Conservation (phyloP, 768 basidiomycete genomes). For the Ramaria sp. region DNA sequence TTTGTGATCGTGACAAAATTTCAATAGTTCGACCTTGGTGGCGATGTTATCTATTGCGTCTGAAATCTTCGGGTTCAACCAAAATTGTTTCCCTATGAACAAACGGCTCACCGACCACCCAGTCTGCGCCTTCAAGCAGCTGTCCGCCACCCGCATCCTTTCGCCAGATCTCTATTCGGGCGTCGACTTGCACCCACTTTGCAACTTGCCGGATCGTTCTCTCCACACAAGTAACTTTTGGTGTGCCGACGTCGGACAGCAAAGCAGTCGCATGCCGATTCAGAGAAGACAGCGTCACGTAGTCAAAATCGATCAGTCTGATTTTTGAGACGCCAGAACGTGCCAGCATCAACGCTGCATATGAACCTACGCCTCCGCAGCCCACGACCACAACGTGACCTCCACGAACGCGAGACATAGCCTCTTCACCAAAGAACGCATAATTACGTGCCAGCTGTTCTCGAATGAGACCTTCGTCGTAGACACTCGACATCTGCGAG, state of each 20-base stretch:
- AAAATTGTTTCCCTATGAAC: conserved; percentile 7
- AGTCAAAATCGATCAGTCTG: conserved; percentile 88
- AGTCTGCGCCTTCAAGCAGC: conserved; percentile 77
- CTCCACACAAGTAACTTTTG: conserved; percentile 78
- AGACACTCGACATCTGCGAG: conserved; percentile 19
- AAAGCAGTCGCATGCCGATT: conserved; percentile 91
- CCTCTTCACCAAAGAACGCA: conserved; percentile 85
- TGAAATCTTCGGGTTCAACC: conserved; percentile 15
- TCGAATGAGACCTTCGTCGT: conserved; percentile 70
- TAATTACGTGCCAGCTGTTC: conserved; percentile 93
- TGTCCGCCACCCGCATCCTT: conserved; percentile 59
- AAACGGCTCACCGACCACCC: conserved; percentile 68
- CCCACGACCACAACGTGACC: conserved; percentile 83
- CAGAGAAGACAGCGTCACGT: conserved; percentile 88
- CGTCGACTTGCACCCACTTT: conserved; percentile 81
- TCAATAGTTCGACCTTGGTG: conserved; percentile 89
- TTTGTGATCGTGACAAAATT: conserved; percentile 69
- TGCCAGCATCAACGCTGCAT: conserved; percentile 89
- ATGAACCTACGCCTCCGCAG: conserved; percentile 94
- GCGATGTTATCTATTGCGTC: conserved; percentile 98
- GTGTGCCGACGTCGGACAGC: conserved; percentile 83
- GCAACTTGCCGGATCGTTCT: conserved; percentile 59
- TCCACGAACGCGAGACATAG: conserved; percentile 66
- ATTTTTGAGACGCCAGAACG: conserved; percentile 77
- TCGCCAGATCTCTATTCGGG: conserved; percentile 75